These are phyloP conservation scores for Phyllosticta citrichinensis DNA, from an alignment of 2,329 filamentous ascomycete species.

Conservation along the genomic window DNA sequence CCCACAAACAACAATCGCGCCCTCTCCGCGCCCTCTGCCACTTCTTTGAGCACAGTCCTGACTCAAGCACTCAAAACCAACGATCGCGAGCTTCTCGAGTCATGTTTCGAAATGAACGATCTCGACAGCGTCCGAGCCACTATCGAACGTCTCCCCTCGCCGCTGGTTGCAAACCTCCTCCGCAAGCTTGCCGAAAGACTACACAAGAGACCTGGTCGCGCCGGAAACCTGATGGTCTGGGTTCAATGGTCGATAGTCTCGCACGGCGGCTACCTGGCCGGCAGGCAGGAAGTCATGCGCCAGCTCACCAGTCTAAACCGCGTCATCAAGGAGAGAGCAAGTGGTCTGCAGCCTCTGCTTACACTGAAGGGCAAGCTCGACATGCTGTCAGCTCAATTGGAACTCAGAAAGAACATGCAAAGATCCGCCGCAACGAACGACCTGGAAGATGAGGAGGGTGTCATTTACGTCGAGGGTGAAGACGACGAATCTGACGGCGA, in stretches of 20 bases:
- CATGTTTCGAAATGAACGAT: conserved; percentile 76
- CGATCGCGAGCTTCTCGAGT: conserved; percentile 80
- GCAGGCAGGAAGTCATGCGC: conserved; percentile 72
- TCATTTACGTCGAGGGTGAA: conserved; percentile 82
- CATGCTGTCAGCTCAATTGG: conserved; percentile 83
- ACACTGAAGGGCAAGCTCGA: conserved; percentile 92
- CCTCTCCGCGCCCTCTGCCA: conserved; percentile 56
- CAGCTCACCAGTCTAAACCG: conserved; percentile 70
- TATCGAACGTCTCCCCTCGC: conserved; percentile 80
- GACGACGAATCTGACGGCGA: conserved; percentile 44
- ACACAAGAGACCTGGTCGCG: conserved; percentile 76
- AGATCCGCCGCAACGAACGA: conserved; percentile 45
- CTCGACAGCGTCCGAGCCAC: conserved; percentile 71
- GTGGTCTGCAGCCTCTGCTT: conserved; percentile 70
- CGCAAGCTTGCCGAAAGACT: conserved; percentile 78
- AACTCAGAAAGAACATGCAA: conserved; percentile 63
- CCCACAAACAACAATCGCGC: conserved; percentile 35
- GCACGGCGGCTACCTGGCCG: conserved; percentile 83
- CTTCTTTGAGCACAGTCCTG: conserved; percentile 85
- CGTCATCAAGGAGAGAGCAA: conserved; percentile 78
- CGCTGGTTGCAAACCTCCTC: conserved; percentile 68
- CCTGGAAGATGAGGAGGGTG: conserved; percentile 57
- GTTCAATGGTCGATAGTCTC: conserved; percentile 90
- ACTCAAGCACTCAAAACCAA: conserved; percentile 88
- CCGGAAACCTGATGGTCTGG: conserved; percentile 86